Evolutionary conservation across 2,329 filamentous ascomycete species (phyloP).

Genomic region (Capronia coronata): DNA sequence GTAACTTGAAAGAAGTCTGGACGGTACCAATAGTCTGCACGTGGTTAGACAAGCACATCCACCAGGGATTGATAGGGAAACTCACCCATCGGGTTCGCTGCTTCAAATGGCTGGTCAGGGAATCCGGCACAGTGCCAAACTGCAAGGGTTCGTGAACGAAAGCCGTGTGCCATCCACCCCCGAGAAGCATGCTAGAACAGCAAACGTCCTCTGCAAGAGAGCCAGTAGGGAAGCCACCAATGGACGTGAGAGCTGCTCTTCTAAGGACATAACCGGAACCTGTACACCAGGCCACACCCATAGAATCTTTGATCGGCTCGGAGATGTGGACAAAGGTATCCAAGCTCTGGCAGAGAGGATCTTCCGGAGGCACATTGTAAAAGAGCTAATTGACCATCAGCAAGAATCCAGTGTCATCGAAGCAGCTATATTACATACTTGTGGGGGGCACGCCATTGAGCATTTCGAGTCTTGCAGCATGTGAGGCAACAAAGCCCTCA

Average conservation of each 20-base stretch:
- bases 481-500: constrained; percentile 28
- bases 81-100: constrained; percentile 35
- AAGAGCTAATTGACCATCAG: constrained; percentile 25
- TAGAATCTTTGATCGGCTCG: constrained; percentile 29
- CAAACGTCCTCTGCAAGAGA: constrained; percentile 31
- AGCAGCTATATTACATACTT: constrained; percentile 12
- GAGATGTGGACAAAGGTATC: constrained; percentile 26
- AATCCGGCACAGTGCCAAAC: constrained; percentile 32
- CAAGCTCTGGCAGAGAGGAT: constrained; percentile 27
- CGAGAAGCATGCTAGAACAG: constrained; percentile 27
- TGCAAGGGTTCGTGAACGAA: constrained; percentile 29
- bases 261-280: constrained; percentile 30
- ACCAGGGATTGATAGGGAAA: background rate
- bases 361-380: constrained; percentile 28
- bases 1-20: constrained; percentile 50
- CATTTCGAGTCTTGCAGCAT: constrained; percentile 24
- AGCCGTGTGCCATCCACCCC: constrained; percentile 29
- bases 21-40: constrained; percentile 36
- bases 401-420: background rate
- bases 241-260: constrained; percentile 27
- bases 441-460: constrained; percentile 27
- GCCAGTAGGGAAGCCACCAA: constrained; percentile 29
- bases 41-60: constrained; percentile 5
- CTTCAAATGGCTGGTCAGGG: constrained; percentile 35
- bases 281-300: constrained; percentile 30